These are phyloP conservation scores for Parathielavia appendiculata DNA, from an alignment of 495 filamentous ascomycete genomes.

Conservation along the genomic window DNA sequence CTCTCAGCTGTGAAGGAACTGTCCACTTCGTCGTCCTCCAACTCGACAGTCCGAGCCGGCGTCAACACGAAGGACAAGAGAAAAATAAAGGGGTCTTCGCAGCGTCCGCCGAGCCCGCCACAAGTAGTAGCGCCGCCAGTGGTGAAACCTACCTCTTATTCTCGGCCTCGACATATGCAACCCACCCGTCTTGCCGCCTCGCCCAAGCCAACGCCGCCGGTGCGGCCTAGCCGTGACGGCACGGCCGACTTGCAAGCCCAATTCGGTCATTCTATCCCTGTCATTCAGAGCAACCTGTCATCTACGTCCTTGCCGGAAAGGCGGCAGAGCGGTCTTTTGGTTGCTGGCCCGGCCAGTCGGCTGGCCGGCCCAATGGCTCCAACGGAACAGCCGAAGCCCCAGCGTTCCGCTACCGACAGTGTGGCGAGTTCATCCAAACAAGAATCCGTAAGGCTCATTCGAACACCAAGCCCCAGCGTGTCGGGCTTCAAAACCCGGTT, in stretches of 20 bases:
- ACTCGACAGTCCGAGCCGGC: conserved; percentile 47
- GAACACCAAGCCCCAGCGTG: conserved; percentile 47
- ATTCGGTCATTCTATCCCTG: conserved; percentile 54
- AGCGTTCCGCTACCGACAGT: conserved; percentile 25
- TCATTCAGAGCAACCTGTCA: conserved; percentile 74
- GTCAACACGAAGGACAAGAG: conserved; percentile 43
- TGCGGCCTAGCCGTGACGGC: conserved; percentile 76
- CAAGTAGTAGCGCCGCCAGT: conserved; percentile 32
- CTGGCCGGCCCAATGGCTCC: conserved; percentile 29
- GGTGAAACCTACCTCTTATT: conserved; percentile 29
- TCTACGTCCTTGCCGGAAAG: conserved; percentile 43
- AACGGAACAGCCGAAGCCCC: conserved; percentile 26
- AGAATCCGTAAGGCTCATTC: conserved; percentile 31
- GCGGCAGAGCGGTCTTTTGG: conserved; percentile 39
- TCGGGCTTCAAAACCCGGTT: conserved; percentile 53
- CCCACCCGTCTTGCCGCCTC: conserved; percentile 28
- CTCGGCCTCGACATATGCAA: conserved; percentile 27
- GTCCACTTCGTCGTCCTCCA: conserved; percentile 56
- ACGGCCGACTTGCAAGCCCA: conserved; percentile 59
- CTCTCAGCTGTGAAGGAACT: conserved; percentile 62
- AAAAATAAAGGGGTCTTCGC: conserved; percentile 41
- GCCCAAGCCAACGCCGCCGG: conserved; percentile 42
- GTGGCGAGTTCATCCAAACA: conserved; percentile 24
- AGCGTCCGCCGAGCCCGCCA: conserved; percentile 54
- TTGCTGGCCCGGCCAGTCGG: conserved; percentile 30